phyloP scores from a whole-genome alignment of 2,329 filamentous ascomycete genomes.

The Phaeoacremonium minimum region DNA sequence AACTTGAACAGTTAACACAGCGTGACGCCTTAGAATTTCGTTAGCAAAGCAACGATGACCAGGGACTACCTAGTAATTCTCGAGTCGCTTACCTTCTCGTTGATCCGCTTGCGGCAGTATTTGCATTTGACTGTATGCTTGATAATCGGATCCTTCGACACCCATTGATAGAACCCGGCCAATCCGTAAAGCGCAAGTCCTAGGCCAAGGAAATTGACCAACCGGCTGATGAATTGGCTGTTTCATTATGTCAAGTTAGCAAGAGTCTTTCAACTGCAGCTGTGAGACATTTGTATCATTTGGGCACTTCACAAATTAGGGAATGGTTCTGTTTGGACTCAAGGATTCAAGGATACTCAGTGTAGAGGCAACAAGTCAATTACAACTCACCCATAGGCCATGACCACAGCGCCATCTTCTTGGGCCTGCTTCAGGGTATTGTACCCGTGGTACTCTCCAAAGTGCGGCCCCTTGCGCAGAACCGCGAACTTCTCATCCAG shows the following conservation, averaged over 20 bases:
- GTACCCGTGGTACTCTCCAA: conserved; percentile 50
- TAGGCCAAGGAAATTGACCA: conserved; percentile 62
- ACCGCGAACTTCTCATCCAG: conserved; percentile 72
- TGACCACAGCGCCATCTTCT: conserved; percentile 66
- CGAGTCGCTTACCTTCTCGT: conserved; percentile 47
- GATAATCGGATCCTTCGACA: conserved; percentile 63
- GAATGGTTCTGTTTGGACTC: too few relatives aligned
- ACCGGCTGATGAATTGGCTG: conserved; percentile 58
- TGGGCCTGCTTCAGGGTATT: conserved; percentile 67
- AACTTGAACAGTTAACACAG: conserved; percentile 46
- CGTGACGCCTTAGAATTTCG: conserved; percentile 28
- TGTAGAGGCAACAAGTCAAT: conserved; percentile 1
- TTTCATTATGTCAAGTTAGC: neutral
- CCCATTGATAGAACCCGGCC: conserved; percentile 56
- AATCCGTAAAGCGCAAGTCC: conserved; percentile 62
- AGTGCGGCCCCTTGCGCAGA: conserved; percentile 52
- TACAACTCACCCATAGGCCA: conserved; percentile 62
- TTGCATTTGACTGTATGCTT: conserved; percentile 66
- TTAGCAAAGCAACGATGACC: neutral
- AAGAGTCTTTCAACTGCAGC: too few relatives aligned
- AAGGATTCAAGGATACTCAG: too few relatives aligned
- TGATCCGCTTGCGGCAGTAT: conserved; percentile 62
- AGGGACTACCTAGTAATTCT: neutral
- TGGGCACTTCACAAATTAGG: too few relatives aligned
- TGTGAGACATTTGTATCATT: too few relatives aligned